Percentiles rank a stretch among this genome's conserved stretches.
Conservation (phyloP, 768 basidiomycete species). For the Boletus speciosus region DNA sequence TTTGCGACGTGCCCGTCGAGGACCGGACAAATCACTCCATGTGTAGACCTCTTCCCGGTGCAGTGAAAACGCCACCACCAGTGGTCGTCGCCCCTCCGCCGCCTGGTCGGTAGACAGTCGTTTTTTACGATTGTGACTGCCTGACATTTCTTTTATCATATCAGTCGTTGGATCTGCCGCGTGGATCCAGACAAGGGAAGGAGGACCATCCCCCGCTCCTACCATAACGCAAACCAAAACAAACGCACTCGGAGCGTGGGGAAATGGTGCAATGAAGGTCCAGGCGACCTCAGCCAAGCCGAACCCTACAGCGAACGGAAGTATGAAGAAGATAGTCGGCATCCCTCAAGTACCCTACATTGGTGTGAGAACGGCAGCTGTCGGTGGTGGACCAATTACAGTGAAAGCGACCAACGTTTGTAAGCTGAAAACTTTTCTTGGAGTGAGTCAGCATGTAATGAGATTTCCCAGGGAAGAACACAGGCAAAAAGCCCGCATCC, state of each 20-base stretch:
- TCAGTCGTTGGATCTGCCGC: slow-evolving; percentile 29
- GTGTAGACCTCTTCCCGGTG: slow-evolving; percentile 44
- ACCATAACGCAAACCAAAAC: not conserved
- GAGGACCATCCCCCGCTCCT: not conserved
- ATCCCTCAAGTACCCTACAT: slow-evolving; percentile 4
- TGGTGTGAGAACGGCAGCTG: slow-evolving; percentile 19
- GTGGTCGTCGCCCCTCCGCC: slow-evolving; percentile 23
- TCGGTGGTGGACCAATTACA: slow-evolving; percentile 25
- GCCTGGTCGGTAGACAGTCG: slow-evolving; percentile 28
- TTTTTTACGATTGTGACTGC: not conserved
- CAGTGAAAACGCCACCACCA: slow-evolving; percentile 25
- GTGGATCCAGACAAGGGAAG: slow-evolving; percentile 23
- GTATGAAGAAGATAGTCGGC: slow-evolving; percentile 10
- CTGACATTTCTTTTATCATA: not conserved
- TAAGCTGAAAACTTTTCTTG: slow-evolving; percentile 9
- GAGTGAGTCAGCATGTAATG: not conserved
- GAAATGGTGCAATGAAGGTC: slow-evolving; percentile 15
- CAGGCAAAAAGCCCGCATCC: not conserved
- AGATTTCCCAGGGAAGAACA: slow-evolving; percentile 15
- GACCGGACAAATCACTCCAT: slow-evolving; percentile 37
- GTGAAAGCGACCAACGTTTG: slow-evolving; percentile 30
- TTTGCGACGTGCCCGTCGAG: slow-evolving; percentile 39
- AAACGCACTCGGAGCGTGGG: slow-evolving; percentile 12
- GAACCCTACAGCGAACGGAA: slow-evolving; percentile 21
- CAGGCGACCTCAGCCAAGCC: slow-evolving; percentile 4